Evolutionary conservation across 768 basidiomycete species (phyloP).

Genomic region (Panus rudis): DNA sequence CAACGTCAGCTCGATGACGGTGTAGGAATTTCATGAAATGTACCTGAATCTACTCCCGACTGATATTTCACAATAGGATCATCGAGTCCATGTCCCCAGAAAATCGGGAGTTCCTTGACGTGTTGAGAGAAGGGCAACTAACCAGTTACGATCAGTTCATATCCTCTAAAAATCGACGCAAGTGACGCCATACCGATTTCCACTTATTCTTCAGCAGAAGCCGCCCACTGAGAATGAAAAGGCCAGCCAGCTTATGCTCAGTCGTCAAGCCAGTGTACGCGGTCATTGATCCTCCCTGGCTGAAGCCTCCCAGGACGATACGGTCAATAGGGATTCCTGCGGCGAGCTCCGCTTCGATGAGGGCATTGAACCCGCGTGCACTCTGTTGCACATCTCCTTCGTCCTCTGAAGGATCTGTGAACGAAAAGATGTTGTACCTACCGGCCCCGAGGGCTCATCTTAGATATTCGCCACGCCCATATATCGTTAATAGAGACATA

Average conservation of each 20-base stretch:
- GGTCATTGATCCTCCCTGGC: slow-evolving; percentile 76
- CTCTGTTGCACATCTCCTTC: slow-evolving; percentile 67
- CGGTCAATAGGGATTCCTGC: slow-evolving; percentile 59
- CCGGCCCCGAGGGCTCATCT: too few relatives aligned
- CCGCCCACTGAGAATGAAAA: slow-evolving; percentile 75
- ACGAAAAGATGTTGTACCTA: slow-evolving; percentile 75
- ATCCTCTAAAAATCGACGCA: background rate
- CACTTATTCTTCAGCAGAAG: slow-evolving; percentile 61
- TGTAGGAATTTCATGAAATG: background rate
- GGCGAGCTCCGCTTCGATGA: slow-evolving; percentile 72
- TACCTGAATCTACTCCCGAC: slow-evolving; percentile 41
- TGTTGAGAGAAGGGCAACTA: slow-evolving; percentile 48
- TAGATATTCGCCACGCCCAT: background rate
- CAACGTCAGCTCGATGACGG: too few relatives aligned
- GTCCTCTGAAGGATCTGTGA: slow-evolving; percentile 65
- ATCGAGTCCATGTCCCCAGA: slow-evolving; percentile 78
- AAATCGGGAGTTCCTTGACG: slow-evolving; percentile 62
- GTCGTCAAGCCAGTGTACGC: slow-evolving; percentile 68
- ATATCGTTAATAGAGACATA: slow-evolving; percentile 22
- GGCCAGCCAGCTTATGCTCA: slow-evolving; percentile 62
- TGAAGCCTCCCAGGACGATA: slow-evolving; percentile 85
- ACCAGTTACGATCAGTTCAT: background rate
- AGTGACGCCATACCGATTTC: slow-evolving; percentile 48
- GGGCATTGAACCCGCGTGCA: slow-evolving; percentile 49
- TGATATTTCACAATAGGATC: slow-evolving; percentile 67